phyloP scores from a whole-genome alignment of 2,329 filamentous ascomycete genomes.

The Neoascochyta sp. region DNA sequence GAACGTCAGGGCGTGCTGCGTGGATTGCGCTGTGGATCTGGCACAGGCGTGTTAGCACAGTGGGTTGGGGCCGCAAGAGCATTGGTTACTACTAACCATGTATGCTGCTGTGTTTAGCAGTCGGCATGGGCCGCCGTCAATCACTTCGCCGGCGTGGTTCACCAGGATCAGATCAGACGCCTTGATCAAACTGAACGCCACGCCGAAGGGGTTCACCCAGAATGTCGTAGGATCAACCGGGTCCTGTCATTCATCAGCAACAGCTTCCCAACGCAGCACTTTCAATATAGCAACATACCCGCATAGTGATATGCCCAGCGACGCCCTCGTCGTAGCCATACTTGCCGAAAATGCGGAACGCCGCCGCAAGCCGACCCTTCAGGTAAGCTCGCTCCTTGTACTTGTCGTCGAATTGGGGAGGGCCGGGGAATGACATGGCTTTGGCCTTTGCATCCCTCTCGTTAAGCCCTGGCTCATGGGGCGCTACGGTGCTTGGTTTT shows the following conservation, averaged over 20 bases:
- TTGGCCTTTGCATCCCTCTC: conserved; percentile 24
- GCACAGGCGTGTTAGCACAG: too few relatives aligned
- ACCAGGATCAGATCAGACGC: conserved; percentile 66
- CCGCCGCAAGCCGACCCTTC: conserved; percentile 38
- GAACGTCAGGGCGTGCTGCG: conserved; percentile 56
- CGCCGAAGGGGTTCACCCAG: conserved; percentile 66
- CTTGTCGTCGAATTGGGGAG: conserved; percentile 37
- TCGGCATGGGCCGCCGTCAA: conserved; percentile 54
- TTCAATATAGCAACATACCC: conserved; percentile 35
- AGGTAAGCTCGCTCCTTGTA: conserved; percentile 38
- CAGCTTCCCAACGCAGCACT: not conserved
- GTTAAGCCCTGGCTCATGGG: conserved; percentile 33
- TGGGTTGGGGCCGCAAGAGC: too few relatives aligned
- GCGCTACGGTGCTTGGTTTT: conserved; percentile 26
- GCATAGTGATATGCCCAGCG: conserved; percentile 61
- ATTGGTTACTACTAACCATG: too few relatives aligned
- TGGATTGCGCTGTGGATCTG: conserved; percentile 61
- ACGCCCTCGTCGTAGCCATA: conserved; percentile 46
- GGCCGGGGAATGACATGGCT: conserved; percentile 23
- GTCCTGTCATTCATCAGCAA: conserved; percentile 33
- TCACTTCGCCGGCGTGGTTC: conserved; percentile 57
- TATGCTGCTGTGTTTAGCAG: conserved; percentile 49
- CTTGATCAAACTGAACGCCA: conserved; percentile 60
- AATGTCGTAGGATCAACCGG: conserved; percentile 58
- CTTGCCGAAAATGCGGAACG: conserved; percentile 40